phyloP scores from a whole-genome alignment of 1,284 basidiomycete genomes.

The Farysia itapuensis region DNA sequence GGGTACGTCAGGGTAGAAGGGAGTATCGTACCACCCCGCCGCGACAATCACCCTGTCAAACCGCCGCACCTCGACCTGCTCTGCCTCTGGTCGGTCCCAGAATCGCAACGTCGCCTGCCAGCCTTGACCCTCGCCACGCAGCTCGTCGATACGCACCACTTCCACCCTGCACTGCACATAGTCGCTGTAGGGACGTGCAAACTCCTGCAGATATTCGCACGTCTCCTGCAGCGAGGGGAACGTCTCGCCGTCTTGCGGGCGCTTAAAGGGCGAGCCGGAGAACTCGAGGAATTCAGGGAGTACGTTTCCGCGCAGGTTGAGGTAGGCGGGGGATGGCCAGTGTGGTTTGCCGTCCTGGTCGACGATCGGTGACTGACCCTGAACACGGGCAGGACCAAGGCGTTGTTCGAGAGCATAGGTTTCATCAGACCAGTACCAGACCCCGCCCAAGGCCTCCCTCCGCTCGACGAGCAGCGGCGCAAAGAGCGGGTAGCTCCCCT shows the following conservation, averaged over 20 bases:
- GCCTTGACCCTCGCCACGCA: conserved; percentile 7
- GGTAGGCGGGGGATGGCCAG: conserved; percentile 50
- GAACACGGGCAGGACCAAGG: conserved; percentile 9
- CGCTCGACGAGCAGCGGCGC: conserved; percentile 39
- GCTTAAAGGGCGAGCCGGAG: conserved; percentile 22
- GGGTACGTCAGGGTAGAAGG: conserved; percentile 30
- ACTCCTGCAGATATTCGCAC: conserved; percentile 27
- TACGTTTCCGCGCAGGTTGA: conserved; percentile 48
- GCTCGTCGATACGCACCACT: conserved; percentile 38
- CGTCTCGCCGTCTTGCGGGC: conserved; percentile 29
- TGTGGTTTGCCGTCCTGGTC: conserved; percentile 30
- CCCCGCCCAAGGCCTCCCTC: conserved; percentile 45
- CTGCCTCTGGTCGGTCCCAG: conserved; percentile 7
- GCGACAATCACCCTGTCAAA: conserved; percentile 44
- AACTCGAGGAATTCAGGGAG: conserved; percentile 50
- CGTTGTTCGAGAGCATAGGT: conserved; percentile 25
- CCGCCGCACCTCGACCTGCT: not conserved
- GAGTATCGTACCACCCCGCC: conserved; percentile 48
- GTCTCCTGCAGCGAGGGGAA: conserved; percentile 48
- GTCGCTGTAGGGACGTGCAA: conserved; percentile 19
- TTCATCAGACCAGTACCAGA: conserved; percentile 43
- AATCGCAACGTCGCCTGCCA: conserved; percentile 33
- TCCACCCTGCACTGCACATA: conserved; percentile 31
- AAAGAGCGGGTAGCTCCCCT: conserved; percentile 11
- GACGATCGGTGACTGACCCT: conserved; percentile 15